A percentile compares a stretch with the other conserved stretches of the same genome.
phyloP scores from a whole-genome alignment of 1,284 basidiomycete species.

The Fomitiporia mediterranea region DNA sequence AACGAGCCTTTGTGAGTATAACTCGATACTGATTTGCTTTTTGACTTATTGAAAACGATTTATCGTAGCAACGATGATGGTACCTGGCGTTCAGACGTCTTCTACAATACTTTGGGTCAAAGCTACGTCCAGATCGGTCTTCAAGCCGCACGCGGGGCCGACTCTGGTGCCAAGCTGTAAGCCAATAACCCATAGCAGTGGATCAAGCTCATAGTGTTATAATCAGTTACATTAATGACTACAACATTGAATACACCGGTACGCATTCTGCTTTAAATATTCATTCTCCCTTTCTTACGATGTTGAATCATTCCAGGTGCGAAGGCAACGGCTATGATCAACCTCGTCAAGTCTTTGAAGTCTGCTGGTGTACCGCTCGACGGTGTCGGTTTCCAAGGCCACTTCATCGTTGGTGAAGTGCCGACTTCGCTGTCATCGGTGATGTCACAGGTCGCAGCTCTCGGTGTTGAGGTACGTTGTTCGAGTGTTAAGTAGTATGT shows the following conservation, averaged over 20 bases:
- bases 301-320: constrained; percentile 25
- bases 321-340: constrained; percentile 43
- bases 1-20: constrained; percentile 20
- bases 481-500: neutral
- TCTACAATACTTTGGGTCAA: constrained; percentile 33
- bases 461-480: constrained; percentile 44
- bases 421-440: constrained; percentile 37
- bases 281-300: neutral
- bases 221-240: constrained; percentile 37
- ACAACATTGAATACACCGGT: constrained; percentile 32
- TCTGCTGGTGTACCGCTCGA: constrained; percentile 41
- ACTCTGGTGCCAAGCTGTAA: constrained; percentile 33
- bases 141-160: constrained; percentile 32
- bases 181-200: no score
- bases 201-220: no score
- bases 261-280: neutral
- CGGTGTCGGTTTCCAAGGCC: constrained; percentile 46
- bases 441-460: constrained; percentile 41
- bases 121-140: constrained; percentile 35
- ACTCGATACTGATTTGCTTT: neutral
- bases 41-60: neutral
- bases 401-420: constrained; percentile 47
- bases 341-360: constrained; percentile 41
- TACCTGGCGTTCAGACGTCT: constrained; percentile 32
- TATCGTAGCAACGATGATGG: constrained; percentile 32